Evolutionary conservation across 2,329 filamentous ascomycete genomes (phyloP), one percentile per base, ranked within the genome.

Genomic region (Beauveria scarabaeidicola): DNA sequence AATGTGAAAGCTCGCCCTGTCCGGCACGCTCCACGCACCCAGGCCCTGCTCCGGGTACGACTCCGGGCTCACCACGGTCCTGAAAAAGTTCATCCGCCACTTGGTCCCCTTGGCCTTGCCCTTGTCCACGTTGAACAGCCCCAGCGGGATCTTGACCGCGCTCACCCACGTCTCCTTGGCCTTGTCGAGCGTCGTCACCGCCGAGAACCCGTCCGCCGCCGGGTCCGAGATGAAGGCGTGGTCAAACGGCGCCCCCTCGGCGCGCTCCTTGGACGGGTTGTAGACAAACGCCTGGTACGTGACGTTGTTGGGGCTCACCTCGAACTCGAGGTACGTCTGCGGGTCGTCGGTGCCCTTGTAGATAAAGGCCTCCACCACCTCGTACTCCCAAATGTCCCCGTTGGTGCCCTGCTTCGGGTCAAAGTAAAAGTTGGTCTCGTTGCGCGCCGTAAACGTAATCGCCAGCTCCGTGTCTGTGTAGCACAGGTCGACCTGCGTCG

Each of bases 1-100:
- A 62, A 77, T 78, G 63, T 80, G 78, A 58, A 80, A 80, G 65
- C 70, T 80, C 0, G 77, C 71, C 65, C 74, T 67, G 61, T 77
- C 66, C 1, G 78, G 75, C 2, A 74, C 70, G 61, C 66, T 79
- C 78, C 78, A 81, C 7, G 72, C 77, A 17, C 77, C 77, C 5
- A 78, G 68, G 1, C 61, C 64, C 66, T 79, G 77, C 40, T 74
- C 69, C 0, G 78, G 78, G 63, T 71, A 80, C 9, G 69, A 78
- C 1, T 70, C 66, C 0, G 73, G 72, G 27, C 72, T 70, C 4
- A 75, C 76, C 32, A 78, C 66, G 3, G 77, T 80, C 48, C 78
- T 72, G 67, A 81, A 78, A 63, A 81, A 81, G 65, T 81, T 80
- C 77, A 80, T 80, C 60, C 78, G 71, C 78, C 78, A 81, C 62